These are phyloP conservation scores for Cyberlindnera samutprakarnensis DNA, from an alignment of 805 yeast genomes.

Conservation along the genomic window DNA sequence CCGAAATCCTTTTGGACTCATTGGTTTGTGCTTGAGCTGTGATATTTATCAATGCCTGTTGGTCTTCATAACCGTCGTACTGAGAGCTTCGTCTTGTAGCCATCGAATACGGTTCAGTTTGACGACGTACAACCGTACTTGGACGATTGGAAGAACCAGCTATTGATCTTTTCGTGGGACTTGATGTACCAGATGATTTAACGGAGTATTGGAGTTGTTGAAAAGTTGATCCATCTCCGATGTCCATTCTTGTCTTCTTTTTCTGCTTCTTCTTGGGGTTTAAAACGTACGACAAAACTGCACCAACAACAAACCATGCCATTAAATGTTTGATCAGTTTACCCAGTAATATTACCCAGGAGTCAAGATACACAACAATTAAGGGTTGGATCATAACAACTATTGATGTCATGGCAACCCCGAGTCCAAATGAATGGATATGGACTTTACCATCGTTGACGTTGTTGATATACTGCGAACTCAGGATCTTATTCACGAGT, in stretches of 20 bases:
- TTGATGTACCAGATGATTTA: constrained; percentile 7
- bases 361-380: constrained; percentile 14
- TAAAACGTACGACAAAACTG: constrained; percentile 11
- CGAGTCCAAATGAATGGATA: constrained; percentile 20
- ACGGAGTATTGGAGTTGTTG: constrained; percentile 19
- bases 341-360: constrained; percentile 18
- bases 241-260: background rate
- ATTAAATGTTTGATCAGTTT: constrained; percentile 13
- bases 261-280: constrained; percentile 4
- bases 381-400: constrained; percentile 19
- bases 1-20: constrained; percentile 10
- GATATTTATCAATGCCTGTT: constrained; percentile 7
- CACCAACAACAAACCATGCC: constrained; percentile 14
- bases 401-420: constrained; percentile 12
- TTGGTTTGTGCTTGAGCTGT: constrained; percentile 15
- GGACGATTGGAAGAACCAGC: background rate
- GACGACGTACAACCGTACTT: background rate
- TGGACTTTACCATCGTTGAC: constrained; percentile 20
- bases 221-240: constrained; percentile 2
- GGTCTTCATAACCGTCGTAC: background rate
- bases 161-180: too few species aligned
- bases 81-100: background rate
- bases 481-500: constrained; percentile 5
- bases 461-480: constrained; percentile 17
- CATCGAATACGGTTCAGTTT: background rate